These are phyloP conservation scores for Viola odorata DNA, from an alignment of 345 rosid species.

Conservation along the genomic window DNA sequence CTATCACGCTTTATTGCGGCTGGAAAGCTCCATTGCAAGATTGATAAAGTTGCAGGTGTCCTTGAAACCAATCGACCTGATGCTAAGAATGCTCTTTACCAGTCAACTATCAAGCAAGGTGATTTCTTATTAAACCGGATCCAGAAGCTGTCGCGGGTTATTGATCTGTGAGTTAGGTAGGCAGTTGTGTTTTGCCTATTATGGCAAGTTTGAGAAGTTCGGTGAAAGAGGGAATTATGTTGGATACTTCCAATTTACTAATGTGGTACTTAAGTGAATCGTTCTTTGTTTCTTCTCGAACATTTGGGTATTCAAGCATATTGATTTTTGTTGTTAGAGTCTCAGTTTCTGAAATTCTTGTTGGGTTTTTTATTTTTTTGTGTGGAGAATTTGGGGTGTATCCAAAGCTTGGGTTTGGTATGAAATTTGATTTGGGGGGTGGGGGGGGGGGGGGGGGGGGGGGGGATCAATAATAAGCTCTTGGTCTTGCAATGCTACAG, in stretches of 20 bases:
- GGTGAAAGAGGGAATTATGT: slow-evolving; percentile 3
- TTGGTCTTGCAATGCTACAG: too few species aligned
- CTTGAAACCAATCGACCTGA: slow-evolving; percentile 97
- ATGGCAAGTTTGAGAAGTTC: slow-evolving; percentile 4
- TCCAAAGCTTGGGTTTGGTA: too few species aligned
- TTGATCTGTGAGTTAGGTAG: slow-evolving; percentile 57
- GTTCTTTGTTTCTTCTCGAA: neutral
- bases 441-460: too few species aligned
- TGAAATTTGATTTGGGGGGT: too few species aligned
- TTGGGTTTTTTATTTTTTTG: too few species aligned
- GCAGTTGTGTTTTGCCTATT: neutral
- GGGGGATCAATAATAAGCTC: too few species aligned
- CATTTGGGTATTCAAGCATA: slow-evolving; percentile 9
- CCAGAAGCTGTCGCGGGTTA: slow-evolving; percentile 96
- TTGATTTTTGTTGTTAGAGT: neutral
- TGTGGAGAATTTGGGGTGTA: too few species aligned
- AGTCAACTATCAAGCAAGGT: slow-evolving; percentile 97
- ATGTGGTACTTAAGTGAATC: slow-evolving; percentile 11
- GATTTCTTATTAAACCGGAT: slow-evolving; percentile 92
- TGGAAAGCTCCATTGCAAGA: slow-evolving; percentile 99
- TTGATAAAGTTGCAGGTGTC: slow-evolving; percentile 98
- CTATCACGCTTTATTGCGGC: slow-evolving; percentile 93
- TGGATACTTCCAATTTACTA: slow-evolving; percentile 13
- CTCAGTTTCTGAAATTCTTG: neutral
- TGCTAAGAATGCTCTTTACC: slow-evolving; percentile 97